phyloP scores from a whole-genome alignment of 2,329 filamentous ascomycete species.

The Septoria petroselini region DNA sequence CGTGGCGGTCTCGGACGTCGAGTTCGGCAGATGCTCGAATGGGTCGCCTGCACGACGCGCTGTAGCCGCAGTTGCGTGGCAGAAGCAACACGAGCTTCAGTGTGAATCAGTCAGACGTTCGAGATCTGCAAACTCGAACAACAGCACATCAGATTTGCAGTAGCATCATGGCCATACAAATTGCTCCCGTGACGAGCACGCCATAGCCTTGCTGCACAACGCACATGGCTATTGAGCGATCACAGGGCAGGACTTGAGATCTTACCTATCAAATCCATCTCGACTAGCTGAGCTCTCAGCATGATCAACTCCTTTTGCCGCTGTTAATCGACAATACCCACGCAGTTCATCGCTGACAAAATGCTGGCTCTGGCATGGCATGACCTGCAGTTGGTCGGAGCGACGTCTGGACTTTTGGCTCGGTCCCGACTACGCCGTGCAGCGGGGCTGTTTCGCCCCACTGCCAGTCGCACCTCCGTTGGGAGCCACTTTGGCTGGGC shows the following conservation, averaged over 20 bases:
- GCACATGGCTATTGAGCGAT: not conserved
- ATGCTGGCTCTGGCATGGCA: too few relatives aligned
- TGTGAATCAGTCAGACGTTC: too few relatives aligned
- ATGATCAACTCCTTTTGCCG: too few relatives aligned
- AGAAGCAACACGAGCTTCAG: not conserved
- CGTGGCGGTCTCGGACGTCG: not conserved
- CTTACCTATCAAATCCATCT: not conserved
- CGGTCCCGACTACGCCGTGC: conserved; percentile 6
- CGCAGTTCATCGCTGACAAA: too few relatives aligned
- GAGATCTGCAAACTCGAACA: not conserved
- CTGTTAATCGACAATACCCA: too few relatives aligned
- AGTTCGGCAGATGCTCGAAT: conserved; percentile 1
- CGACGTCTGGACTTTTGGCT: not conserved
- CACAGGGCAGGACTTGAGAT: too few relatives aligned
- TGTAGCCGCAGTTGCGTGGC: not conserved
- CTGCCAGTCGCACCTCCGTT: conserved; percentile 12
- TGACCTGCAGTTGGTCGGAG: too few relatives aligned
- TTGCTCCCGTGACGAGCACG: conserved; percentile 7
- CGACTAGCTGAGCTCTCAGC: not conserved
- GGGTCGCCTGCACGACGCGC: not conserved
- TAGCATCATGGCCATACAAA: conserved; percentile 3
- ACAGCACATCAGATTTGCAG: conserved; percentile 4
- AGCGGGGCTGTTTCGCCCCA: conserved; percentile 13
- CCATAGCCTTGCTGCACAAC: conserved; percentile 2
- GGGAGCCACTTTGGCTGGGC: not conserved